These are phyloP conservation scores for Schwanniomyces polymorphus DNA, from an alignment of 805 yeast species.

Conservation along the genomic window DNA sequence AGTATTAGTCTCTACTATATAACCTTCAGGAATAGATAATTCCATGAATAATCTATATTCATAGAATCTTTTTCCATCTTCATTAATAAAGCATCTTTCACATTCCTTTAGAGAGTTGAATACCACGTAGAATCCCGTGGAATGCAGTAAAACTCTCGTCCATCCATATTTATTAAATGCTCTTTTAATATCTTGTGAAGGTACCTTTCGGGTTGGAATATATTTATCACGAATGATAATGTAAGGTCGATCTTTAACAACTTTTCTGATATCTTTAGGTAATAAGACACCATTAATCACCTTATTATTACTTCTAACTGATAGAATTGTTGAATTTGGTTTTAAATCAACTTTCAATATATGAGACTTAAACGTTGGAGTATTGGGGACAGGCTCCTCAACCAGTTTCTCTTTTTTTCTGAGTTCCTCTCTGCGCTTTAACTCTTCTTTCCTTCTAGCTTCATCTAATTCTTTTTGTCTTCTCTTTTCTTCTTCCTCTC, in stretches of 20 bases:
- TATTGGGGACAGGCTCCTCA: conserved; percentile 1
- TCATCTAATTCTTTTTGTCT: conserved; percentile 13
- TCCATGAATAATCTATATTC: conserved; percentile 59
- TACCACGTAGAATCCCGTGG: conserved; percentile 67
- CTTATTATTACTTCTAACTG: conserved; percentile 28
- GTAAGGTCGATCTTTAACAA: conserved; percentile 58
- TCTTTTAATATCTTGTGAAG: conserved; percentile 58
- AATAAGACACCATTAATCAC: conserved; percentile 37
- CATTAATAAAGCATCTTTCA: conserved; percentile 55
- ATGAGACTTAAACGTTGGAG: not conserved
- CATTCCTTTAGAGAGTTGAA: conserved; percentile 64
- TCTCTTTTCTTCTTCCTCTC: conserved; percentile 37
- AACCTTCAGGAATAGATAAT: conserved; percentile 49
- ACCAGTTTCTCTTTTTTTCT: conserved; percentile 7
- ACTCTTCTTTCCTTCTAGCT: conserved; percentile 11
- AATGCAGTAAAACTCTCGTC: conserved; percentile 63
- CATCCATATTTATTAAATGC: conserved; percentile 61
- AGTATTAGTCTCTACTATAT: conserved; percentile 4
- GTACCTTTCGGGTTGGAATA: conserved; percentile 47
- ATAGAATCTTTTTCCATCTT: conserved; percentile 55
- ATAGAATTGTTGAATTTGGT: conserved; percentile 36
- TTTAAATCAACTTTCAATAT: conserved; percentile 9
- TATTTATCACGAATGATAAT: conserved; percentile 53
- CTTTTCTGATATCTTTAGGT: conserved; percentile 49
- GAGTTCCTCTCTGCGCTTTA: conserved; percentile 14